Evolutionary conservation across 108 stramenopile species (phyloP).

Genomic region (Thalassiosira profunda): DNA sequence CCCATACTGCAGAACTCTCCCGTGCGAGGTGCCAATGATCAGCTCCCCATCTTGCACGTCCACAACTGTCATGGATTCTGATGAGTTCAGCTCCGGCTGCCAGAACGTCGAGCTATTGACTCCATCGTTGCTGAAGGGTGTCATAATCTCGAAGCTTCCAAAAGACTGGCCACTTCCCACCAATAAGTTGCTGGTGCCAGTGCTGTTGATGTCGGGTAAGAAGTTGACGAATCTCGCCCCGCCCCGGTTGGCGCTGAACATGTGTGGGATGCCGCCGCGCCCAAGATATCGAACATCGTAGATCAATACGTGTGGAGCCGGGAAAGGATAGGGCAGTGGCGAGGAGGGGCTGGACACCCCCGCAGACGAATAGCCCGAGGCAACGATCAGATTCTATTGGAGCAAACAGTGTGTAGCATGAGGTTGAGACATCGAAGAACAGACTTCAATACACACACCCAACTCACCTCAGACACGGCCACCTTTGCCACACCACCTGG

Average conservation of each 20-base stretch:
- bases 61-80: slow-evolving; percentile 78
- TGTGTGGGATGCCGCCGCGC: slow-evolving; percentile 76
- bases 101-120: slow-evolving; percentile 57
- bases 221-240: slow-evolving; percentile 72
- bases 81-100: slow-evolving; percentile 52
- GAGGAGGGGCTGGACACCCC: slow-evolving; percentile 32
- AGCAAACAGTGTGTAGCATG: too few species aligned
- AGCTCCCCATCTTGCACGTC: slow-evolving; percentile 43
- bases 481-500: slow-evolving; percentile 73
- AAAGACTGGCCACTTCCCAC: slow-evolving; percentile 76
- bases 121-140: slow-evolving; percentile 58
- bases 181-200: slow-evolving; percentile 39
- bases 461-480: slow-evolving; percentile 66
- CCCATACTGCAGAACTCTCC: slow-evolving; percentile 62
- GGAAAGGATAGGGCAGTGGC: slow-evolving; percentile 71
- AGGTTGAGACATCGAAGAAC: too few species aligned
- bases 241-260: slow-evolving; percentile 57
- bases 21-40: slow-evolving; percentile 65
- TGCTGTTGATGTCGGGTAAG: slow-evolving; percentile 48
- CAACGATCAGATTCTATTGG: slow-evolving; percentile 61
- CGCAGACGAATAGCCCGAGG: slow-evolving; percentile 64
- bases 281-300: slow-evolving; percentile 86
- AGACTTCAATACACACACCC: too few species aligned
- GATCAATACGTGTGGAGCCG: slow-evolving; percentile 66
- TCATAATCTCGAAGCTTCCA: slow-evolving; percentile 79